These are phyloP conservation scores for Fonsecaea erecta DNA, from an alignment of 2,329 filamentous ascomycete species.

Conservation along the genomic window DNA sequence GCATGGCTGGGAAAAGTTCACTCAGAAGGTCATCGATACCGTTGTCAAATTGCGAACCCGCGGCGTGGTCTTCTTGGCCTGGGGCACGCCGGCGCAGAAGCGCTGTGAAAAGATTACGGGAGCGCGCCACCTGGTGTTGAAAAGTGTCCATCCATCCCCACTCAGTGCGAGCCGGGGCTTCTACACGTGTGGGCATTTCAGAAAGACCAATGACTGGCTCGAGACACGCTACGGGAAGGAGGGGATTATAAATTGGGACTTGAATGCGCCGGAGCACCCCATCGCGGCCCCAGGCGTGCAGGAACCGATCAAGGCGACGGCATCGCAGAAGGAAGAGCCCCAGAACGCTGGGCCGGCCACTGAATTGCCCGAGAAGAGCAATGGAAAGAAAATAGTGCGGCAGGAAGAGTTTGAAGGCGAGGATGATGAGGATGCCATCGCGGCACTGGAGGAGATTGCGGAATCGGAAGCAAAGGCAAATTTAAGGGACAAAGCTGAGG, in stretches of 20 bases:
- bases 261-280: slow-evolving; percentile 47
- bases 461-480: slow-evolving; percentile 25
- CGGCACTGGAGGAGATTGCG: slow-evolving; percentile 48
- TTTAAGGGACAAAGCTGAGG: not conserved
- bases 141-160: slow-evolving; percentile 91
- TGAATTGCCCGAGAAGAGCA: slow-evolving; percentile 39
- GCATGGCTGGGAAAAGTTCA: slow-evolving; percentile 91
- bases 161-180: slow-evolving; percentile 82
- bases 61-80: slow-evolving; percentile 93
- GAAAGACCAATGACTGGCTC: slow-evolving; percentile 83
- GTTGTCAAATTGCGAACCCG: slow-evolving; percentile 75
- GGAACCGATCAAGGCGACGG: slow-evolving; percentile 26
- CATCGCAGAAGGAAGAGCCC: slow-evolving; percentile 19
- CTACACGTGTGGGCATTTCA: slow-evolving; percentile 81
- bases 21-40: slow-evolving; percentile 86
- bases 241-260: slow-evolving; percentile 82
- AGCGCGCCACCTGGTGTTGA: slow-evolving; percentile 75
- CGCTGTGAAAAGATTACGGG: slow-evolving; percentile 71
- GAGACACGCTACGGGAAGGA: slow-evolving; percentile 75
- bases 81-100: slow-evolving; percentile 84
- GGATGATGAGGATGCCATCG: slow-evolving; percentile 49
- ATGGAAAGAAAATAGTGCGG: slow-evolving; percentile 28
- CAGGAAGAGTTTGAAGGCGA: slow-evolving; percentile 42
- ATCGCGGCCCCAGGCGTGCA: slow-evolving; percentile 27
- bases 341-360: slow-evolving; percentile 27